Conservation (phyloP, 805 yeast species). For the Wickerhamiella dianesei region DNA sequence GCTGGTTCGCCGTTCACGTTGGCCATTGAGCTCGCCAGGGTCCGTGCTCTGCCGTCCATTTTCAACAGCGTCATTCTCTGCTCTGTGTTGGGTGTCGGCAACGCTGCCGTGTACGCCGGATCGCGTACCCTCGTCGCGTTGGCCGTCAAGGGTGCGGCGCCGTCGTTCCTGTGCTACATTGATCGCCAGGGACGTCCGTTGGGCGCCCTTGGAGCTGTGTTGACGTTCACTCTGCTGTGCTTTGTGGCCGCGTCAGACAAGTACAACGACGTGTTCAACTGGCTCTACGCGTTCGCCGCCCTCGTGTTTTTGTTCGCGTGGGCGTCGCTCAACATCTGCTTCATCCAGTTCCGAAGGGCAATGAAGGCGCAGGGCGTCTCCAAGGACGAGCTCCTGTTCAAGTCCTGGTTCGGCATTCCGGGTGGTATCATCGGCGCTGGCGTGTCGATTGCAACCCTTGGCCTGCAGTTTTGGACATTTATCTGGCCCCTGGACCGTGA, state of each 20-base stretch:
- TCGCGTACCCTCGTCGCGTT: conserved; percentile 54
- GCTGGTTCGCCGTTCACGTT: conserved; percentile 76
- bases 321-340: conserved; percentile 13
- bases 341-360: conserved; percentile 38
- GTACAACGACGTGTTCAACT: conserved; percentile 19
- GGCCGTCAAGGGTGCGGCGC: conserved; percentile 52
- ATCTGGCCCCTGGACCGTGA: conserved; percentile 43
- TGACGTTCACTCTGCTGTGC: conserved; percentile 39
- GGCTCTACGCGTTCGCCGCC: conserved; percentile 20
- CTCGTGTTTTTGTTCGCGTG: conserved; percentile 19
- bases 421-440: conserved; percentile 55
- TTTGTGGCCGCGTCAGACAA: conserved; percentile 46
- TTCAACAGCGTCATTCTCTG: conserved; percentile 66
- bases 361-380: conserved; percentile 51
- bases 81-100: conserved; percentile 68
- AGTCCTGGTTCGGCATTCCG: conserved; percentile 50
- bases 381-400: conserved; percentile 53
- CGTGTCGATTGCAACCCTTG: conserved; percentile 45
- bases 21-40: conserved; percentile 57
- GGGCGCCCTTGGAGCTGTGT: conserved; percentile 39
- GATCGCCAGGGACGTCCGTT: conserved; percentile 71
- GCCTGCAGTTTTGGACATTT: conserved; percentile 75
- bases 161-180: conserved; percentile 46
- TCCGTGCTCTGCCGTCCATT: conserved; percentile 55
- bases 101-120: conserved; percentile 55